phyloP scores from a whole-genome alignment of 2,329 filamentous ascomycete genomes.

The Polytolypa hystricis region DNA sequence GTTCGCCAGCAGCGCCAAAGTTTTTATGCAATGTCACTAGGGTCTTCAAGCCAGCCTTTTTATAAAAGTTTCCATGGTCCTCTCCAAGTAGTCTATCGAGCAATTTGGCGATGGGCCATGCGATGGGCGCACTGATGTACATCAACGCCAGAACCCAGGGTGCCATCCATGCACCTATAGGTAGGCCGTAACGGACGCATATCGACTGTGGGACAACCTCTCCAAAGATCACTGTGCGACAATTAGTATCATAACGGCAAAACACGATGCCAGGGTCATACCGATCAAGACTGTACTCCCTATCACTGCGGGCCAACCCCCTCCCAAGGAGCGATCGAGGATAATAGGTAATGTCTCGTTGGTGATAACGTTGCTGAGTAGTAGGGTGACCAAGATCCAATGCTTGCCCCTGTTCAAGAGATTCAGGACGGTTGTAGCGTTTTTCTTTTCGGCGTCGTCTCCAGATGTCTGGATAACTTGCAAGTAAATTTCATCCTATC shows the following conservation, averaged over 20 bases:
- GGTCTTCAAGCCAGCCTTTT: constrained; percentile 94
- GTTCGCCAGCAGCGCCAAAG: constrained; percentile 69
- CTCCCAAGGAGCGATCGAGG: constrained; percentile 82
- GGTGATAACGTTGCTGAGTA: constrained; percentile 93
- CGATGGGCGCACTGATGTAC: constrained; percentile 81
- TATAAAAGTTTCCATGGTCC: constrained; percentile 94
- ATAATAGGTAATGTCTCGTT: constrained; percentile 96
- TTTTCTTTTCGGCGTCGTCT: constrained; percentile 72
- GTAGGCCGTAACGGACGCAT: constrained; percentile 89
- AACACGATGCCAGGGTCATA: constrained; percentile 33
- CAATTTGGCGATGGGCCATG: constrained; percentile 91
- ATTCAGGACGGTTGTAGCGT: constrained; percentile 69
- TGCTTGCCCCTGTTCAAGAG: constrained; percentile 85
- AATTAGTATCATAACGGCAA: constrained; percentile 1
- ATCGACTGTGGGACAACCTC: constrained; percentile 93
- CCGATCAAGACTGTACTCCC: constrained; percentile 90
- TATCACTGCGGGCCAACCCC: constrained; percentile 86
- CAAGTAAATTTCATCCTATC: constrained; percentile 85
- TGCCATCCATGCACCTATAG: constrained; percentile 89
- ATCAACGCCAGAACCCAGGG: constrained; percentile 78
- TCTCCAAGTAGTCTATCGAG: constrained; percentile 87
- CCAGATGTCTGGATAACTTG: constrained; percentile 85
- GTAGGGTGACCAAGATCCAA: constrained; percentile 90
- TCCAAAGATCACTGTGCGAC: constrained; percentile 75
- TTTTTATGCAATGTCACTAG: constrained; percentile 81